These are phyloP conservation scores for Citrus maxima DNA, from an alignment of 345 rosid species.

Conservation along the genomic window DNA sequence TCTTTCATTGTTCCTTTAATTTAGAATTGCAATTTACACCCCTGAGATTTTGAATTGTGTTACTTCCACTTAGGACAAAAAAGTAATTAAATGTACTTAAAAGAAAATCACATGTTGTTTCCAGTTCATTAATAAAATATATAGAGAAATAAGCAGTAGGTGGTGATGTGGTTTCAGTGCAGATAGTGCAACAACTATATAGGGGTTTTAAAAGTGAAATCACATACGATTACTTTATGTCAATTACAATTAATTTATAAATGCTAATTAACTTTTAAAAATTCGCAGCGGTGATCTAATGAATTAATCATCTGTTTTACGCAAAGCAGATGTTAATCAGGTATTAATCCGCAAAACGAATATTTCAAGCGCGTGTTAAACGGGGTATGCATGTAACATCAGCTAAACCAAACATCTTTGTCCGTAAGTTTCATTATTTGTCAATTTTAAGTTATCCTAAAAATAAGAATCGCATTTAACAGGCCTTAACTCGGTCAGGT, in stretches of 20 bases:
- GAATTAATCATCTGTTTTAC: not conserved
- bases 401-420: not conserved
- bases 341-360: not conserved
- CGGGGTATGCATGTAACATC: not conserved
- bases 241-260: too few species aligned
- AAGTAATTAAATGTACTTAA: too few species aligned
- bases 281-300: not conserved
- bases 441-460: not conserved
- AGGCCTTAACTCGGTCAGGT: not conserved
- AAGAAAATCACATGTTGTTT: not conserved
- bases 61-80: not conserved
- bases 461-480: not conserved
- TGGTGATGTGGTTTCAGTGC: not conserved
- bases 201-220: not conserved
- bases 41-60: not conserved
- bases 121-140: not conserved
- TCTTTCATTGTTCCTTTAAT: not conserved
- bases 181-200: not conserved
- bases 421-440: not conserved
- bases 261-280: not conserved
- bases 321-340: not conserved
- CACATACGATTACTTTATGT: too few species aligned
- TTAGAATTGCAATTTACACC: not conserved
- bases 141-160: too few species aligned
- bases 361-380: not conserved